Percentiles rank a stretch among this genome's conserved stretches.
Evolutionary conservation across 208 protist genomes (phyloP).

Genomic region (Kentomonas sorsogonicus): DNA sequence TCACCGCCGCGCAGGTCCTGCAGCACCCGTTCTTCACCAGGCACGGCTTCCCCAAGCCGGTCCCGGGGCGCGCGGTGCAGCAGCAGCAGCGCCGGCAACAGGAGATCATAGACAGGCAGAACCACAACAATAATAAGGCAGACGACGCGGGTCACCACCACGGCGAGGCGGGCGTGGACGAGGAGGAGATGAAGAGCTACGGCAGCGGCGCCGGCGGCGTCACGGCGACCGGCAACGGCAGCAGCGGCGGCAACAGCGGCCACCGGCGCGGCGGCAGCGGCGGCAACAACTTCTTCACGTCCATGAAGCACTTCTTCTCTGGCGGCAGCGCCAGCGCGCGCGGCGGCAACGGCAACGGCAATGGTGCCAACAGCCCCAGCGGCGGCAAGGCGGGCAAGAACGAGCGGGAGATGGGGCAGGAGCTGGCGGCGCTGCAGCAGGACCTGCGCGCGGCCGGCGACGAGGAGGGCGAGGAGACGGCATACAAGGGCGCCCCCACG

Average conservation of each 20-base stretch:
- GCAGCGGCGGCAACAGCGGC: slow-evolving; percentile 15
- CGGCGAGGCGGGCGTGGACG: no score
- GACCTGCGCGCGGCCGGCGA: slow-evolving; percentile 64
- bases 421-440: slow-evolving; percentile 53
- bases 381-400: slow-evolving; percentile 49
- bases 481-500: no score
- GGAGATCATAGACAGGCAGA: slow-evolving; percentile 16
- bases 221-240: slow-evolving; percentile 10
- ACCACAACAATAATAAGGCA: not conserved
- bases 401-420: slow-evolving; percentile 49
- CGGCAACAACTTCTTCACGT: slow-evolving; percentile 11
- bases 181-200: no score
- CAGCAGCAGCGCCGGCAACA: slow-evolving; percentile 14
- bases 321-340: not conserved
- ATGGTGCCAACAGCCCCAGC: slow-evolving; percentile 11
- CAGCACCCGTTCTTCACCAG: slow-evolving; percentile 76
- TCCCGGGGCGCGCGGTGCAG: slow-evolving; percentile 18
- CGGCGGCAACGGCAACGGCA: slow-evolving; percentile 9
- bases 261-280: not conserved
- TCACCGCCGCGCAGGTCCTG: slow-evolving; percentile 65
- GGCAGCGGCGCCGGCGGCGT: no score
- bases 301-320: slow-evolving; percentile 18
- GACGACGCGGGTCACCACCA: not conserved
- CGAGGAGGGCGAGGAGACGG: slow-evolving; percentile 21
- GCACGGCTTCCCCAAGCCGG: slow-evolving; percentile 36